Percentiles rank a stretch among this genome's conserved stretches.
These are phyloP conservation scores for Babesia divergens DNA, from an alignment of 169 alveolate species.

Conservation along the genomic window DNA sequence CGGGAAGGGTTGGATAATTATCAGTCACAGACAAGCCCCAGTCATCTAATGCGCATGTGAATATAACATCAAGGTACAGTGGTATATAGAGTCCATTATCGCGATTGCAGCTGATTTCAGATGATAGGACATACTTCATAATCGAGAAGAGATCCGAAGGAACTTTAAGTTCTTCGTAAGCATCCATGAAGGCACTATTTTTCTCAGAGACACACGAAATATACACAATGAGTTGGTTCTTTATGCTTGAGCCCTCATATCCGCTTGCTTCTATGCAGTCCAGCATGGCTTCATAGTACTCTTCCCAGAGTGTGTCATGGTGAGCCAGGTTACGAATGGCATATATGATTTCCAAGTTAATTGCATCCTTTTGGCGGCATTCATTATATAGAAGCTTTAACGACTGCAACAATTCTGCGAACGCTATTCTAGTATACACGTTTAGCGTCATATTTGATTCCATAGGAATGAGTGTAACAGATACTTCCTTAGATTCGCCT, in stretches of 20 bases:
- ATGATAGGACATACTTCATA: neutral
- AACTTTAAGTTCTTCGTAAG: neutral
- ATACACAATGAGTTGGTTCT: constrained; percentile 3
- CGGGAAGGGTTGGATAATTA: constrained; percentile 13
- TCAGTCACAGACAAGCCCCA: constrained; percentile 16
- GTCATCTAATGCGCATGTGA: constrained; percentile 3
- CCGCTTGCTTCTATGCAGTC: neutral
- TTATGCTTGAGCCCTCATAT: neutral
- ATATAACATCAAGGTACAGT: constrained; percentile 1
- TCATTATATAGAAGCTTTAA: neutral
- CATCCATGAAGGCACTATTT: neutral
- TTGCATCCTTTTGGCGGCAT: neutral
- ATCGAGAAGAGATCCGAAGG: constrained; percentile 4
- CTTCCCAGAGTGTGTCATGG: neutral
- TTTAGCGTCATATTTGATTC: neutral
- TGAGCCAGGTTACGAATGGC: constrained; percentile 2
- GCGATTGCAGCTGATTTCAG: constrained; percentile 14
- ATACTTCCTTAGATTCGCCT: neutral
- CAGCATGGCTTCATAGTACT: constrained; percentile 1
- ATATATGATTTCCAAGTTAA: constrained; percentile 1
- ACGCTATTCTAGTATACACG: neutral
- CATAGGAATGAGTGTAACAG: neutral
- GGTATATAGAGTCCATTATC: constrained; percentile 12
- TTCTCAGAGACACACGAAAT: neutral
- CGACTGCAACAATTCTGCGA: neutral